Conservation (phyloP, 306 rosid genomes). For the Echinosophora koreensis region DNA sequence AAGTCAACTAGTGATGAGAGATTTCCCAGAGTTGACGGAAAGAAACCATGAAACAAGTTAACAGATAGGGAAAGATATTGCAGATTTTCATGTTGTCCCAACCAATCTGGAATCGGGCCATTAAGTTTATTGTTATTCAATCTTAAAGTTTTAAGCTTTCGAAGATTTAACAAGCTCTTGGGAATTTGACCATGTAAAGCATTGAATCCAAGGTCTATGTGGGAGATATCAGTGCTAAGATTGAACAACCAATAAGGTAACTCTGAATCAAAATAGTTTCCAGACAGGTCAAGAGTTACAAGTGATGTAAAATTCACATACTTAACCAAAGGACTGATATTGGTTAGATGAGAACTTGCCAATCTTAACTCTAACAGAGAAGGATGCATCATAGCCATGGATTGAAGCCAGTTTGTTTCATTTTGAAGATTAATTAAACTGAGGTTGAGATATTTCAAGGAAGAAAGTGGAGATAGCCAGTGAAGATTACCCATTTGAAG, state of each 20-base stretch:
- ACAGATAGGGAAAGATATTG: slow-evolving; percentile 20
- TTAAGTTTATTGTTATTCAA: slow-evolving; percentile 14
- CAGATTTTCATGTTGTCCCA: slow-evolving; percentile 41
- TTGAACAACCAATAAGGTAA: neutral
- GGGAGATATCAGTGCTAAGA: neutral
- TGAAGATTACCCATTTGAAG: too few species aligned
- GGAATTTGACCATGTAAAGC: slow-evolving; percentile 22
- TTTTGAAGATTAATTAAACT: neutral
- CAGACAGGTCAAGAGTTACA: neutral
- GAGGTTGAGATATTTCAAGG: too few species aligned
- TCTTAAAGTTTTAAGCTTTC: slow-evolving; percentile 13
- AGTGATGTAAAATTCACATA: slow-evolving; percentile 26
- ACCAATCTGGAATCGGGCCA: slow-evolving; percentile 42
- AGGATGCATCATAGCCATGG: neutral
- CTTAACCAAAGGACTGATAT: neutral
- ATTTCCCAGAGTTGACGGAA: slow-evolving; percentile 52
- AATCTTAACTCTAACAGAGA: neutral
- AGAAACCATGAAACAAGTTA: slow-evolving; percentile 45
- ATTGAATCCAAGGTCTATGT: slow-evolving; percentile 8
- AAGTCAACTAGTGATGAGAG: slow-evolving; percentile 41
- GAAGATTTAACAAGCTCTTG: slow-evolving; percentile 30
- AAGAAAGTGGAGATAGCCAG: too few species aligned
- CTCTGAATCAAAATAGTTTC: neutral
- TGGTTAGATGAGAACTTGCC: neutral
- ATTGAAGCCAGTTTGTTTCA: slow-evolving; percentile 7